Evolutionary conservation across 257 asterid species (phyloP), one percentile per base, ranked within the genome.

Genomic region (Solanum corneliomulleri): DNA sequence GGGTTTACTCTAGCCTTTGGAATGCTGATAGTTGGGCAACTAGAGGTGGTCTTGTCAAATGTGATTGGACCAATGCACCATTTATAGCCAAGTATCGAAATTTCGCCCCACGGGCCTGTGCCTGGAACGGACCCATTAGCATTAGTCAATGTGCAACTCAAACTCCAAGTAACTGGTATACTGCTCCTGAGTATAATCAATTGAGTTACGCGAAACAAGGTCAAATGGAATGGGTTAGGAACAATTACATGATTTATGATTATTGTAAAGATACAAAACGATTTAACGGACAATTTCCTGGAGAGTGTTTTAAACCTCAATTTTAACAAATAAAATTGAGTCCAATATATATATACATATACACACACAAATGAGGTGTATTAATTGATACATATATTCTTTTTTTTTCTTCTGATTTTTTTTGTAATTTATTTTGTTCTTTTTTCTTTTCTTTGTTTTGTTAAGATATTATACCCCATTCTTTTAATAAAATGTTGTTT

Each of bases 11-110:
- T 20, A 96, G 98, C 94, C 89, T 95, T 35, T 96, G 99, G 99
- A 93, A 95, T 85, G 99, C 95, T 7, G 98, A 95, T 84, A 91
- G 92, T 56, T 95, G 99, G 98, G 99, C 99, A 14, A 96, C 98
- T 1, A 92, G 94, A 87, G 93, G 94, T 0, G 98, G 98, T 29
- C 91, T 86, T 15, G 99, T 71, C 10, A 96, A 93, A 89, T 93
- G 90, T 23, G 90, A 96, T 64, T 95, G 98, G 99, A 84, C 39
- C 21, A 86, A 86, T 11, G 90, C 98, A 8, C 98, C 98, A 7
- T 95, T 93, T 90, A 21, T 91, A 6, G 95, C 98, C 27, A 66
- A 88, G 44, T 41, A 92, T 37, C 88, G 94, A 11, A 86, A 75
- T 44, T 96, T 96, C 31, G 91, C 87, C 5, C 91, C 93, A 1